A percentile compares a stretch with the other conserved stretches of the same genome.
Evolutionary conservation across 176 grass and related monocot species (phyloP).

Genomic region (Puya raimondii): DNA sequence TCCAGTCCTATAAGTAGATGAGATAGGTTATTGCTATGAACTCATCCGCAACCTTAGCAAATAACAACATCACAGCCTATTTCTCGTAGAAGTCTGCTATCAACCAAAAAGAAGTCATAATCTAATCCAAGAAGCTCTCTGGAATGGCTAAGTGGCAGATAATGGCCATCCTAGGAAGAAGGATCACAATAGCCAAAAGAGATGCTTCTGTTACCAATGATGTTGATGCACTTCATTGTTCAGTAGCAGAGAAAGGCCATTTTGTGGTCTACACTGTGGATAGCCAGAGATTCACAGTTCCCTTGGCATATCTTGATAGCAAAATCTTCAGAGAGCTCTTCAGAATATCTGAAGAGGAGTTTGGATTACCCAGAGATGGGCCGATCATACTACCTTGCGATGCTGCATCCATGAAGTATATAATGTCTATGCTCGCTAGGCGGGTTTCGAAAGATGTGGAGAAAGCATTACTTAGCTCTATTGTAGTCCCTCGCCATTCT

Average conservation of each 20-base stretch:
- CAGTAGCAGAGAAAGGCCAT: conserved; percentile 19
- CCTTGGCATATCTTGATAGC: conserved; percentile 9
- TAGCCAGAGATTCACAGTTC: conserved; percentile 26
- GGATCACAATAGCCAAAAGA: conserved; percentile 6
- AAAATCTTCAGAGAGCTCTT: conserved; percentile 30
- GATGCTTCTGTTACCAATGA: conserved; percentile 18
- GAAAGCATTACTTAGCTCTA: conserved; percentile 21
- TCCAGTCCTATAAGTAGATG: conserved; percentile 18
- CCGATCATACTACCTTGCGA: conserved; percentile 30
- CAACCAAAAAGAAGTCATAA: conserved; percentile 17
- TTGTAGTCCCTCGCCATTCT: neutral
- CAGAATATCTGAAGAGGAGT: conserved; percentile 34
- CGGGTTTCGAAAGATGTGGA: conserved; percentile 11
- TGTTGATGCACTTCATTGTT: conserved; percentile 10
- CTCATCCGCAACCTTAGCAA: conserved; percentile 13
- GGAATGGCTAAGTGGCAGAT: conserved; percentile 48
- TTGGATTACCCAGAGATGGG: conserved; percentile 26
- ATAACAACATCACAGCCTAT: neutral
- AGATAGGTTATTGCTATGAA: neutral
- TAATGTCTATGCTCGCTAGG: conserved; percentile 18
- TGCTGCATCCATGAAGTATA: conserved; percentile 16
- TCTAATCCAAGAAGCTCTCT: conserved; percentile 38
- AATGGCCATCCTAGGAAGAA: conserved; percentile 24
- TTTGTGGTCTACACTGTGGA: conserved; percentile 28
- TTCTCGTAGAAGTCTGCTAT: neutral